These are phyloP conservation scores for Ustilago hordei DNA, from an alignment of 1,284 basidiomycete species.

Conservation along the genomic window DNA sequence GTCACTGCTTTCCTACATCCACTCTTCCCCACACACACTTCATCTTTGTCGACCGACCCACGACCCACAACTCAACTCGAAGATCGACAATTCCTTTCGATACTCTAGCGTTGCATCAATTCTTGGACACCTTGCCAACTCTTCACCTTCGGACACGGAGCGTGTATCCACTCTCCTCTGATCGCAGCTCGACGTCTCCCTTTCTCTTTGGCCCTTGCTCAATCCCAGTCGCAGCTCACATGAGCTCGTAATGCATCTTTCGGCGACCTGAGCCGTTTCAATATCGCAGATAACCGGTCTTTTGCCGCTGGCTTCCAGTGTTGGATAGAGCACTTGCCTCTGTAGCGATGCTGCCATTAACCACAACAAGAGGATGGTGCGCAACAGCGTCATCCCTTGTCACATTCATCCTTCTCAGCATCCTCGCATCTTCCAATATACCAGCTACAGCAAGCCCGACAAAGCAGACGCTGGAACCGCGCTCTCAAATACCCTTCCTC, in stretches of 20 bases:
- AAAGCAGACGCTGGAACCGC: conserved; percentile 14
- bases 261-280: conserved; percentile 5
- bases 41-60: neutral
- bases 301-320: neutral
- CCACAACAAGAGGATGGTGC: conserved; percentile 6
- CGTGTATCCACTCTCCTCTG: neutral
- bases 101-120: neutral
- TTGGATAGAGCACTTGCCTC: neutral
- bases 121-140: neutral
- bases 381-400: conserved; percentile 4
- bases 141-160: neutral
- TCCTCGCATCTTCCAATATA: conserved; percentile 3
- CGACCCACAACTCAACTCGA: neutral
- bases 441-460: conserved; percentile 18
- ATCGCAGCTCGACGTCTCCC: neutral
- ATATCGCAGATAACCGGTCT: neutral
- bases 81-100: neutral
- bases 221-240: conserved; percentile 10
- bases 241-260: conserved; percentile 11
- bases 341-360: neutral
- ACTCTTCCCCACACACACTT: neutral
- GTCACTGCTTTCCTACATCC: neutral
- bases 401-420: conserved; percentile 2
- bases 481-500: conserved; percentile 23
- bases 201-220: neutral